A percentile compares a stretch with the other conserved stretches of the same genome.
Conservation (phyloP, 2,329 filamentous ascomycete species). For the Aureobasidium vineae region DNA sequence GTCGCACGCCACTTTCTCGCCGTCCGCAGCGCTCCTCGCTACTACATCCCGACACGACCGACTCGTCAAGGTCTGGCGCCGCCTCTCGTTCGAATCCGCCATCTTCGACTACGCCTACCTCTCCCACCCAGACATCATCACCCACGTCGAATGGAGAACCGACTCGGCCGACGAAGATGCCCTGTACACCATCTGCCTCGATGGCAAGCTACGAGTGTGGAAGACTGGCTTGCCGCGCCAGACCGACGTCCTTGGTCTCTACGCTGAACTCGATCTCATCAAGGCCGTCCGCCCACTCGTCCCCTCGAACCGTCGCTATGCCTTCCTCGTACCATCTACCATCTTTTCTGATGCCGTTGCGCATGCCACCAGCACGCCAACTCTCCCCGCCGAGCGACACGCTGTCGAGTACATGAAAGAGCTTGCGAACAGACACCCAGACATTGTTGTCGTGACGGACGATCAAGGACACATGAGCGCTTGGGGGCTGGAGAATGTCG, state of each 20-base stretch:
- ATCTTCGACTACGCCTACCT: slow-evolving; percentile 91
- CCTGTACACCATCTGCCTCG: slow-evolving; percentile 82
- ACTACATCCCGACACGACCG: slow-evolving; percentile 75
- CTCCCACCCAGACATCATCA: slow-evolving; percentile 77
- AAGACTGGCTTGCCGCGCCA: slow-evolving; percentile 70
- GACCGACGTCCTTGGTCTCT: slow-evolving; percentile 71
- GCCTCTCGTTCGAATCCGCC: slow-evolving; percentile 80
- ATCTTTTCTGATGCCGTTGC: slow-evolving; percentile 79
- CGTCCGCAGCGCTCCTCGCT: slow-evolving; percentile 83
- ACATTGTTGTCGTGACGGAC: slow-evolving; percentile 84
- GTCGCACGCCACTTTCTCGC: slow-evolving; percentile 75
- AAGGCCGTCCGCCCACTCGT: slow-evolving; percentile 61
- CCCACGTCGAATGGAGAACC: slow-evolving; percentile 77
- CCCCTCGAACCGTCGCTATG: slow-evolving; percentile 56
- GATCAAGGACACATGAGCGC: slow-evolving; percentile 83
- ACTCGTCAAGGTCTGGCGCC: slow-evolving; percentile 88
- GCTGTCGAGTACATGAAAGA: slow-evolving; percentile 82
- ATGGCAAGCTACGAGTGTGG: slow-evolving; percentile 81
- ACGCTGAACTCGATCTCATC: slow-evolving; percentile 74
- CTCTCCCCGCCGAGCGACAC: slow-evolving; percentile 50
- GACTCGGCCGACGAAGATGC: slow-evolving; percentile 65
- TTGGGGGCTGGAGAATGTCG: slow-evolving; percentile 87
- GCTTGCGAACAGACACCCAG: slow-evolving; percentile 78
- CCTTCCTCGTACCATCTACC: slow-evolving; percentile 77
- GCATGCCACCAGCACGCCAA: slow-evolving; percentile 48